phyloP scores from a whole-genome alignment of 306 rosid genomes.

The Cucurbita maxima region DNA sequence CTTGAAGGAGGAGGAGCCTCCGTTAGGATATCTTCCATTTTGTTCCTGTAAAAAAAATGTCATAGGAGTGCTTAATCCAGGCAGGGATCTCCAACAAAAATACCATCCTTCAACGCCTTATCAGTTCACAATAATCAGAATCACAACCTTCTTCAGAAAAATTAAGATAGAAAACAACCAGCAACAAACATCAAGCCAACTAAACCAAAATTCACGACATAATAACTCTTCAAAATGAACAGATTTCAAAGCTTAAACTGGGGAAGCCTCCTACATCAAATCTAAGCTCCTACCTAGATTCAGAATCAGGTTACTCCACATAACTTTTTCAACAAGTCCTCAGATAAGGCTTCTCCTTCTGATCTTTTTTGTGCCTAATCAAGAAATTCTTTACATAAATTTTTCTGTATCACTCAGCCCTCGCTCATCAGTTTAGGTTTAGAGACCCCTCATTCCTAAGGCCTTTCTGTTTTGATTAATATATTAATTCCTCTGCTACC shows the following conservation, averaged over 20 bases:
- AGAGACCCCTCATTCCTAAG: not conserved
- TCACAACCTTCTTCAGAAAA: not conserved
- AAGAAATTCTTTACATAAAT: no score
- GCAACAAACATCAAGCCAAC: not conserved
- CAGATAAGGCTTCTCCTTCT: not conserved
- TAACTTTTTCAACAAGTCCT: not conserved
- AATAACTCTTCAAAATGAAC: not conserved
- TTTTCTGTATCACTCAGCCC: no score
- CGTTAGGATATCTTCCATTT: constrained; percentile 74
- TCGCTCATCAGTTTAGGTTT: not conserved
- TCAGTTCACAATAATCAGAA: not conserved
- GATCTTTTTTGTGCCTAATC: no score
- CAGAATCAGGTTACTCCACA: not conserved
- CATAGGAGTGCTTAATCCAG: not conserved
- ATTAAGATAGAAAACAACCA: not conserved
- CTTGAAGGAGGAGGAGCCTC: constrained; percentile 80
- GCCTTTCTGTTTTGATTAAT: no score
- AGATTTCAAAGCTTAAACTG: not conserved
- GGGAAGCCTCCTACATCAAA: not conserved
- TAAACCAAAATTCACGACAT: not conserved
- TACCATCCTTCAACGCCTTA: not conserved
- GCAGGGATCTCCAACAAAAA: not conserved
- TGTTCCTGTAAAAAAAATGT: not conserved
- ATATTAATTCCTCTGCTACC: not conserved
- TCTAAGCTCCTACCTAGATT: not conserved